phyloP scores from a whole-genome alignment of 2,329 filamentous ascomycete species.

The Alternaria arbusti region DNA sequence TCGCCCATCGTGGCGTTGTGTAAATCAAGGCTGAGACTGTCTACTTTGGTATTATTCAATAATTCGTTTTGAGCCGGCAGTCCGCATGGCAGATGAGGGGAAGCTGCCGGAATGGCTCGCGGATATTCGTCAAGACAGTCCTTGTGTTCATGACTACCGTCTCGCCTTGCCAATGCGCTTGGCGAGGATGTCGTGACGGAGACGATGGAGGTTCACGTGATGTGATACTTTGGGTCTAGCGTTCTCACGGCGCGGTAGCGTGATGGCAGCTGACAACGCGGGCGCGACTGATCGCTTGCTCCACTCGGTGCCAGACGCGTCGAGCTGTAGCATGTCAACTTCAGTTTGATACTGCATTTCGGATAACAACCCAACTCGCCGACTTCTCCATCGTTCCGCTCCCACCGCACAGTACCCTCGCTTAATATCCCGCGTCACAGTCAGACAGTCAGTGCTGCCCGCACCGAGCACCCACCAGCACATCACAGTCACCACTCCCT shows the following conservation, averaged over 20 bases:
- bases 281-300: constrained; percentile 1
- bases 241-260: not conserved
- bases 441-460: not conserved
- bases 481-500: not conserved
- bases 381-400: not conserved
- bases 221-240: not conserved
- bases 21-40: not conserved
- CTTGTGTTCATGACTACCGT: not conserved
- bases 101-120: not conserved
- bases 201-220: not conserved
- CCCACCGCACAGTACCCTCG: not conserved
- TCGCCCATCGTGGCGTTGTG: not conserved
- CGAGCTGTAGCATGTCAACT: not conserved
- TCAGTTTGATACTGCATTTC: not conserved
- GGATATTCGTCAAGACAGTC: not conserved
- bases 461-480: not conserved
- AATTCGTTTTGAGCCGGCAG: not conserved
- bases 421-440: not conserved
- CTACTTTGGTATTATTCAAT: not conserved
- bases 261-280: constrained; percentile 7
- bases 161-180: not conserved
- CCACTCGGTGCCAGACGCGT: constrained; percentile 6
- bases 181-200: not conserved
- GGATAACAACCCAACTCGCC: not conserved
- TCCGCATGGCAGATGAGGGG: not conserved